Evolutionary conservation across 192 early-diverging fungal species (phyloP).

Genomic region (Endogone sp.): DNA sequence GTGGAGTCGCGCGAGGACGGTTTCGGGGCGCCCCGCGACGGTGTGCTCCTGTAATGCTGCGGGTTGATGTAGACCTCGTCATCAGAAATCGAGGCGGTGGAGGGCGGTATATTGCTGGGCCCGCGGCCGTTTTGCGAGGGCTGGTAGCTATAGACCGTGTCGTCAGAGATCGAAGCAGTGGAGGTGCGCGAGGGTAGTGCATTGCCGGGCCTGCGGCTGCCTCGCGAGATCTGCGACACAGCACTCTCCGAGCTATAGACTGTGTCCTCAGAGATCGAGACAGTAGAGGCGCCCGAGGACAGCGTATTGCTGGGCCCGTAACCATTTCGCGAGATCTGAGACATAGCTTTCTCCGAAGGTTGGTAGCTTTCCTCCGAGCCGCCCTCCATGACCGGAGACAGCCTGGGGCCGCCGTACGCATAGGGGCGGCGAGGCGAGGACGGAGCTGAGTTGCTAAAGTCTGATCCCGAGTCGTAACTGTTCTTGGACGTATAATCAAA

Average conservation of each 20-base stretch:
- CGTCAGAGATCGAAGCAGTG: background rate
- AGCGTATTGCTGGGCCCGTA: background rate
- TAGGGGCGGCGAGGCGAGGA: no score
- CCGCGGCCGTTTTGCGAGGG: no score
- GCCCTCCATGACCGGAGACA: background rate
- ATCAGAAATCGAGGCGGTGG: background rate
- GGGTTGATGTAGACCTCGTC: background rate
- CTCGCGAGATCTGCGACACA: no score
- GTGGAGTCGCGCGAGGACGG: background rate
- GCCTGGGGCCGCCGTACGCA: no score
- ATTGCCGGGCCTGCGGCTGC: background rate
- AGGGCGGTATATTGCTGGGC: background rate
- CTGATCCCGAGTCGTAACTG: background rate
- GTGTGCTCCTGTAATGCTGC: background rate
- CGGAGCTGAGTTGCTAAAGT: background rate
- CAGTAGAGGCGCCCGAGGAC: background rate
- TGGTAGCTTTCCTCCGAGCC: background rate
- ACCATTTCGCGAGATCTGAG: no score
- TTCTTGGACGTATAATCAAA: background rate
- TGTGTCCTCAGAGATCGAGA: background rate
- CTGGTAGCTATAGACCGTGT: background rate
- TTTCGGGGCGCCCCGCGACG: background rate
- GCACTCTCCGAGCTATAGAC: no score
- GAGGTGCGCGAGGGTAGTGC: no score
- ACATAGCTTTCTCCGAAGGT: no score